Evolutionary conservation across 768 basidiomycete species (phyloP), one percentile per base, ranked within the genome.

Genomic region (Kwoniella sp.): DNA sequence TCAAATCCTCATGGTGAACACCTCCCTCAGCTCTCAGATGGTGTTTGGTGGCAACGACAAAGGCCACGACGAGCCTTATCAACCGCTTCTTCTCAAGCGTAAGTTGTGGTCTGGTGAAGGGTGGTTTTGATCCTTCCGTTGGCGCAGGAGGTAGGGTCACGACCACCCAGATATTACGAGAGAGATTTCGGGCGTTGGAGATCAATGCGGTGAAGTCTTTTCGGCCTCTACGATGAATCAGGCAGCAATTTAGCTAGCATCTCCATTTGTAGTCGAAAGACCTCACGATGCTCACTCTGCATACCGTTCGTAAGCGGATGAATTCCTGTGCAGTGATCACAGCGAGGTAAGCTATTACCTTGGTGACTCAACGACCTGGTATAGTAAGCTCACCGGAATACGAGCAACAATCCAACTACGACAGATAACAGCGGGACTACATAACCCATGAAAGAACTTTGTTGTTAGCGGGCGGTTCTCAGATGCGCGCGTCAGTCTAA

Each of bases 391-490:
- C n/a, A 75, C 72, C 74, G 59, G 55, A 74, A 69, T 12, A 73
- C 73, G 60, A 95, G 83, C 58, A 95, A 87, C 62, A 96, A 83
- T 69, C 92, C 93, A 55, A 94, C 92, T 69, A 95, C 93, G 13
- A 96, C 90, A 12, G 91, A 90, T 30, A 95, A 84, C 55, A 96
- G 80, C 1, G 93, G 93, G 1, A 93, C 86, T 77, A 29, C 8
- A 24, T 29, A 51, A 6, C 7, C 7, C 29, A 8, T 1, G 12
- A 10, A 9, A 40, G 40, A 55, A 33, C 5, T 33, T 5, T 33
- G 5, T 33, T 33, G n/a, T n/a, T n/a, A n/a, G n/a, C n/a, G n/a
- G n/a, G n/a, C n/a, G n/a, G n/a, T n/a, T n/a, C n/a, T n/a, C n/a
- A n/a, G n/a, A n/a, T n/a, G n/a, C n/a, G n/a, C n/a, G n/a, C n/a